These are phyloP conservation scores for Bipolaris zeicola DNA, from an alignment of 2,329 filamentous ascomycete species.

Conservation along the genomic window DNA sequence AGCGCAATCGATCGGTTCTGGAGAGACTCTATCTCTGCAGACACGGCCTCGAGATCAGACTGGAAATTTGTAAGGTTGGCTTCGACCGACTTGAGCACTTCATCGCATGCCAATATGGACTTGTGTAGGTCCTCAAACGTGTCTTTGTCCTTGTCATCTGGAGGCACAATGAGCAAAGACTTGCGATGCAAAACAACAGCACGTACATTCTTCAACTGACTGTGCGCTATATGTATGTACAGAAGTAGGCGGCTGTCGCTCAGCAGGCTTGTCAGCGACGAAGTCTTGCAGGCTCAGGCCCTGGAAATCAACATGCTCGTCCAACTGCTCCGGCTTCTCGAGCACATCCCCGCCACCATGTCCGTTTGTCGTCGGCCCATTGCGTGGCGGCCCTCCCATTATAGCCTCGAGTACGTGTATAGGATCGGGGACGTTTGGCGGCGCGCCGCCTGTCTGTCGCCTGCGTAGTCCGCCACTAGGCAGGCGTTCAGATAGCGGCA, in stretches of 20 bases:
- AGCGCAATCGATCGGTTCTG: constrained; percentile 84
- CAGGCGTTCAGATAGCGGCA: constrained; percentile 68
- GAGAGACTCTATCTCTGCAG: constrained; percentile 91
- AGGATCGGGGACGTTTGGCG: constrained; percentile 67
- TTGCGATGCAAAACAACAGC: constrained; percentile 27
- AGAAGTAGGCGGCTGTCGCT: constrained; percentile 39
- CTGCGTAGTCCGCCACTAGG: constrained; percentile 72
- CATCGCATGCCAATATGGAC: constrained; percentile 88
- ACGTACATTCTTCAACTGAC: constrained; percentile 74
- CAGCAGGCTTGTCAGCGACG: constrained; percentile 50
- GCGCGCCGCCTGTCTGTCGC: constrained; percentile 60
- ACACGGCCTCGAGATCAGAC: constrained; percentile 88
- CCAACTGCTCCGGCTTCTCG: constrained; percentile 56
- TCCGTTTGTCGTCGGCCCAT: constrained; percentile 19
- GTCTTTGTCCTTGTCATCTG: constrained; percentile 77
- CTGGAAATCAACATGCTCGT: constrained; percentile 76
- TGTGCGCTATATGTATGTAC: constrained; percentile 62
- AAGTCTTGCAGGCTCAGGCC: constrained; percentile 78
- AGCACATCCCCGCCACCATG: constrained; percentile 35
- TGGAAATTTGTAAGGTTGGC: constrained; percentile 91
- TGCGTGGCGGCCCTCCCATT: constrained; percentile 53
- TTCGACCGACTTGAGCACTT: constrained; percentile 91
- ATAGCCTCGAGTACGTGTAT: constrained; percentile 70
- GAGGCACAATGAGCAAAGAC: constrained; percentile 37
- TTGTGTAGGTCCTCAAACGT: constrained; percentile 90